Conservation (phyloP, 768 basidiomycete species). For the Sutorius australiensis region DNA sequence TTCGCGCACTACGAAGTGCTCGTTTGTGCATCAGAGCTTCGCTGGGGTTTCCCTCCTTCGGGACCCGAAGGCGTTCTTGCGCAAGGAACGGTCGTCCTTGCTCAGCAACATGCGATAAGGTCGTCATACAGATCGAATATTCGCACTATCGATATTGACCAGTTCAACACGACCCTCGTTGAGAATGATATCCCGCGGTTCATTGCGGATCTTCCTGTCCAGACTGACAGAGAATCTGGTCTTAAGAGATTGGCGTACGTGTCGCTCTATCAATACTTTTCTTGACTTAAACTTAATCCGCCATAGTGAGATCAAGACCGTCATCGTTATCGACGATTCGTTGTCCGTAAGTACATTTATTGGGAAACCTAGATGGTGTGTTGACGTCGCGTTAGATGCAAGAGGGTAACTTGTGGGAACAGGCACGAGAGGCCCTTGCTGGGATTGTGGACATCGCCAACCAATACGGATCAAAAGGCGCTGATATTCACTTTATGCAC, state of each 20-base stretch:
- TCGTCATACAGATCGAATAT: not conserved
- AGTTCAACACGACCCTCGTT: constrained; percentile 25
- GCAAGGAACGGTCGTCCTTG: constrained; percentile 30
- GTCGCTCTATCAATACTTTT: not conserved
- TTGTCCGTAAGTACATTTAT: constrained; percentile 27
- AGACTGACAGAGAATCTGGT: constrained; percentile 18
- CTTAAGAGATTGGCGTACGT: constrained; percentile 28
- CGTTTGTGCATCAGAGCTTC: constrained; percentile 33
- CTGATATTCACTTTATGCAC: constrained; percentile 45
- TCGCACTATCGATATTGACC: constrained; percentile 11
- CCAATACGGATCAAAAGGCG: constrained; percentile 35
- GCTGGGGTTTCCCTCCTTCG: constrained; percentile 25
- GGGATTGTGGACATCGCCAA: constrained; percentile 38
- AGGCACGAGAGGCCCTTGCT: constrained; percentile 40
- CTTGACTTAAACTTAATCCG: constrained; percentile 5
- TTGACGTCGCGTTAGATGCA: constrained; percentile 31
- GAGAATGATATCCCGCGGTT: constrained; percentile 28
- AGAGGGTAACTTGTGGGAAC: constrained; percentile 37
- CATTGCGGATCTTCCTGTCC: constrained; percentile 5
- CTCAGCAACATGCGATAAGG: constrained; percentile 14
- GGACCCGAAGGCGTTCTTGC: constrained; percentile 11
- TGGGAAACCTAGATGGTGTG: not conserved
- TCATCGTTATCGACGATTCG: constrained; percentile 41
- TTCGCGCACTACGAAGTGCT: constrained; percentile 34
- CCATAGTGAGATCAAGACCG: constrained; percentile 37